phyloP scores from a whole-genome alignment of 2,329 filamentous ascomycete genomes.

The Venturia oleaginea region DNA sequence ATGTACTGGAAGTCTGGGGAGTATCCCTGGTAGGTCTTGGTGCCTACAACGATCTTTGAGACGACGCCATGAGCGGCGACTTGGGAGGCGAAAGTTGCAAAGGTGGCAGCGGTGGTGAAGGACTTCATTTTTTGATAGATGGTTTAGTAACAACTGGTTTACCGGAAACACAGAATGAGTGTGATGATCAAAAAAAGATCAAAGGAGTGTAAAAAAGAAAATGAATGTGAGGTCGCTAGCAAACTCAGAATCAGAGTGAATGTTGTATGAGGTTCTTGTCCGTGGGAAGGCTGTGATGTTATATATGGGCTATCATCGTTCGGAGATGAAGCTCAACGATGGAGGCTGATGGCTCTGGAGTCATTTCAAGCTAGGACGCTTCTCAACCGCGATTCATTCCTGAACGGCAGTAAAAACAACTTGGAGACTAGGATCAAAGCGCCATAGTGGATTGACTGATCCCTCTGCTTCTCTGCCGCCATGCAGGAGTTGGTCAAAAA shows the following conservation, averaged over 20 bases:
- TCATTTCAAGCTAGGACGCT: not conserved
- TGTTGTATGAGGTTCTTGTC: not conserved
- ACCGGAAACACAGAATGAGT: constrained; percentile 5
- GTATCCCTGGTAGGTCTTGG: constrained; percentile 14
- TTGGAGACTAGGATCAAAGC: not conserved
- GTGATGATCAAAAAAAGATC: constrained; percentile 5
- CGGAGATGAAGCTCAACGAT: not conserved
- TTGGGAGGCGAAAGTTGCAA: constrained; percentile 8
- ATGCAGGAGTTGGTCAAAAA: constrained; percentile 3
- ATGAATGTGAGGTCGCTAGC: constrained; percentile 1
- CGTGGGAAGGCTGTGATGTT: not conserved
- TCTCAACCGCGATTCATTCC: not conserved
- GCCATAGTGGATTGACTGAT: not conserved
- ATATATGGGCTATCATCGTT: not conserved
- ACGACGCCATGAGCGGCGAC: constrained; percentile 13
- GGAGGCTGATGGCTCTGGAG: constrained; percentile 1
- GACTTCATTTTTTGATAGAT: constrained; percentile 5
- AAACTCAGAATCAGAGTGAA: not conserved
- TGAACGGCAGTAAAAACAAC: not conserved
- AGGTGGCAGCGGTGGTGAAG: constrained; percentile 4
- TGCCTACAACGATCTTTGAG: constrained; percentile 12
- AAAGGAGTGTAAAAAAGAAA: not conserved
- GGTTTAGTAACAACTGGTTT: not conserved
- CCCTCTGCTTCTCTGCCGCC: not conserved
- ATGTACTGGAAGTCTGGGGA: constrained; percentile 14